A percentile compares a stretch with the other conserved stretches of the same genome.
phyloP scores from a whole-genome alignment of 176 grass and related monocot species.

The Triticum timopheevii region DNA sequence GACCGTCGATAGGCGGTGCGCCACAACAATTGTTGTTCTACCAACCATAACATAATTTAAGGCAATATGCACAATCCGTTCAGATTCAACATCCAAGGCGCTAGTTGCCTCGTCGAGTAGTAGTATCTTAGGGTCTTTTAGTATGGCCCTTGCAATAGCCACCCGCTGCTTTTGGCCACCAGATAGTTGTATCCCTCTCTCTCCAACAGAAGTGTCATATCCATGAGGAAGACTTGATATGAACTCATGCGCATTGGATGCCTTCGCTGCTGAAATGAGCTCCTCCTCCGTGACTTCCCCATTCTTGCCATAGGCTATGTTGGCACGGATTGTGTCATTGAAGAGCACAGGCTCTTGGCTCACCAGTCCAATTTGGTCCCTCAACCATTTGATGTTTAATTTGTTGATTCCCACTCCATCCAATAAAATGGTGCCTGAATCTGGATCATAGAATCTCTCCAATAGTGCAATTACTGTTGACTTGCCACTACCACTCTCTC shows the following conservation, averaged over 20 bases:
- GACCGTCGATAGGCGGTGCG: too few species aligned
- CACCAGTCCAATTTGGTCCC: slow-evolving; percentile 58
- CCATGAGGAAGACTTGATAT: slow-evolving; percentile 64
- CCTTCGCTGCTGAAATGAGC: slow-evolving; percentile 45
- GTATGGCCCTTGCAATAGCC: too few species aligned
- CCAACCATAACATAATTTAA: too few species aligned
- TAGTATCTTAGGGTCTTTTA: too few species aligned
- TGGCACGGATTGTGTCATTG: slow-evolving; percentile 66
- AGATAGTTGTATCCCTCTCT: not conserved
- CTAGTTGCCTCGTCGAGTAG: too few species aligned
- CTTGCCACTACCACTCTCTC: slow-evolving; percentile 73
- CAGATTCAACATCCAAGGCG: too few species aligned
- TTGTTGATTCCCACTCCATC: slow-evolving; percentile 55
- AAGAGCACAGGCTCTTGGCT: slow-evolving; percentile 77
- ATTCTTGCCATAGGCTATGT: slow-evolving; percentile 65
- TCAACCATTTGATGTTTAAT: slow-evolving; percentile 59
- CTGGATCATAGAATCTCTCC: slow-evolving; percentile 71
- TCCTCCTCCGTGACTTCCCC: slow-evolving; percentile 56
- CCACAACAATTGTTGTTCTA: too few species aligned
- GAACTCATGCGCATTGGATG: slow-evolving; percentile 67
- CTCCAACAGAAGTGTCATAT: slow-evolving; percentile 59
- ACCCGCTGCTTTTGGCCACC: too few species aligned
- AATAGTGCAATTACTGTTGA: slow-evolving; percentile 62
- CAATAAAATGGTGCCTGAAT: slow-evolving; percentile 49
- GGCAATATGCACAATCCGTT: too few species aligned